Percentiles rank a stretch among this genome's conserved stretches.
Evolutionary conservation across 2,329 filamentous ascomycete species (phyloP).

Genomic region (Hyphodiscus sp.): DNA sequence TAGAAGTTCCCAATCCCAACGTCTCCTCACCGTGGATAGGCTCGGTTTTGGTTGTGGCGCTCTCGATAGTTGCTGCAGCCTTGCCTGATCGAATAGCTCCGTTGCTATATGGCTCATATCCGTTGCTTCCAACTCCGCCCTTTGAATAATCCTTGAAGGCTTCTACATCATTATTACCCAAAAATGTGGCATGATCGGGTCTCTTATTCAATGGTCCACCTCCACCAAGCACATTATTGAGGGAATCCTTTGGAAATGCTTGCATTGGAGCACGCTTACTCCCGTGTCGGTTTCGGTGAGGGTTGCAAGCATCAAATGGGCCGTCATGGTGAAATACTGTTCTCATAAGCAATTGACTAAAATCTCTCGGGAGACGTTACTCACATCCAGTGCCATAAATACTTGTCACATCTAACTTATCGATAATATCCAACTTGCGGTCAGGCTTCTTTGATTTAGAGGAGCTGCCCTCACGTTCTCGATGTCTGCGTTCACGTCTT

Average conservation of each 20-base stretch:
- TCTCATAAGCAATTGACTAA: conserved; percentile 6
- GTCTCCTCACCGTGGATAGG: conserved; percentile 79
- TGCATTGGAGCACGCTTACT: conserved; percentile 86
- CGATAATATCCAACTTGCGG: conserved; percentile 73
- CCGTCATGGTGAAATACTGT: conserved; percentile 97
- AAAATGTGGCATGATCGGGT: conserved; percentile 80
- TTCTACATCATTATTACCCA: conserved; percentile 74
- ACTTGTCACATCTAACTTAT: conserved; percentile 92
- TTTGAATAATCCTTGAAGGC: conserved; percentile 73
- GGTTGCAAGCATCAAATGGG: conserved; percentile 93
- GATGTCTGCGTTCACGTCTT: conserved; percentile 41
- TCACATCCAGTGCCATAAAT: conserved; percentile 88
- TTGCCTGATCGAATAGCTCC: conserved; percentile 34
- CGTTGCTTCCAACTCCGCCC: conserved; percentile 32
- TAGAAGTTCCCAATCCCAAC: conserved; percentile 83
- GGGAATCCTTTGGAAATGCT: conserved; percentile 85
- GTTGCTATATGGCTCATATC: conserved; percentile 35
- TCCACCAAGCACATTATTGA: conserved; percentile 88
- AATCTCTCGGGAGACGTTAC: conserved; percentile 32
- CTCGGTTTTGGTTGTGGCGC: conserved; percentile 60
- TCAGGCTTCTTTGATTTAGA: conserved; percentile 28
- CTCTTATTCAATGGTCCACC: conserved; percentile 75
- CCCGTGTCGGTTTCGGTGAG: conserved; percentile 82
- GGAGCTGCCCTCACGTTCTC: conserved; percentile 34
- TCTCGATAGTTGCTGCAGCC: conserved; percentile 46